These are phyloP conservation scores for Breynia disticha DNA, from an alignment of 441 rosid genomes.

Conservation along the genomic window DNA sequence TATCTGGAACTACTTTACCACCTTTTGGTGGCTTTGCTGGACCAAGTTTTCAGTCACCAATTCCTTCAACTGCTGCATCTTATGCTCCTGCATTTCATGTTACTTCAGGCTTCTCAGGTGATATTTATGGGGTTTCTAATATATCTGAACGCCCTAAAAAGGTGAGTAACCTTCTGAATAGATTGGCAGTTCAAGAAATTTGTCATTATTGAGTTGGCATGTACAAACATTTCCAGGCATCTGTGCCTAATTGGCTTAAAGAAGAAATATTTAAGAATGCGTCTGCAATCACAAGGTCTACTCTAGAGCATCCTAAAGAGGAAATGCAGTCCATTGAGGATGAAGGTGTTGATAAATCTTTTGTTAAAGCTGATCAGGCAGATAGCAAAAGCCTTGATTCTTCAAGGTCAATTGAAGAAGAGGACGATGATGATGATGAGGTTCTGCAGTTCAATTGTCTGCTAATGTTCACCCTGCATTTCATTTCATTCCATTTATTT, in stretches of 20 bases:
- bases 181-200: constrained; percentile 10
- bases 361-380: constrained; percentile 38
- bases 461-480: constrained; percentile 12
- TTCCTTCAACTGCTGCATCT: constrained; percentile 42
- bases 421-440: constrained; percentile 88
- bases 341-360: constrained; percentile 46
- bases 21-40: constrained; percentile 70
- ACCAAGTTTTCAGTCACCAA: constrained; percentile 46
- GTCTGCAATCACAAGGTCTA: constrained; percentile 52
- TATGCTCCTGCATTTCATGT: constrained; percentile 52
- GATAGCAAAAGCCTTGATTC: constrained; percentile 66
- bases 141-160: constrained; percentile 74
- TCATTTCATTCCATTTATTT: not conserved
- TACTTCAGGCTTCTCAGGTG: constrained; percentile 50
- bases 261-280: constrained; percentile 84
- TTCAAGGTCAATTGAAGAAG: constrained; percentile 70
- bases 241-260: constrained; percentile 96
- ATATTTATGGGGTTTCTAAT: constrained; percentile 57
- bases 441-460: constrained; percentile 25
- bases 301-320: constrained; percentile 42
- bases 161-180: constrained; percentile 30
- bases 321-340: constrained; percentile 52
- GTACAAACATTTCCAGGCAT: constrained; percentile 43
- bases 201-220: constrained; percentile 17
- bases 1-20: constrained; percentile 51